Evolutionary conservation across 306 rosid genomes (phyloP).

Genomic region (Coriaria nepalensis): DNA sequence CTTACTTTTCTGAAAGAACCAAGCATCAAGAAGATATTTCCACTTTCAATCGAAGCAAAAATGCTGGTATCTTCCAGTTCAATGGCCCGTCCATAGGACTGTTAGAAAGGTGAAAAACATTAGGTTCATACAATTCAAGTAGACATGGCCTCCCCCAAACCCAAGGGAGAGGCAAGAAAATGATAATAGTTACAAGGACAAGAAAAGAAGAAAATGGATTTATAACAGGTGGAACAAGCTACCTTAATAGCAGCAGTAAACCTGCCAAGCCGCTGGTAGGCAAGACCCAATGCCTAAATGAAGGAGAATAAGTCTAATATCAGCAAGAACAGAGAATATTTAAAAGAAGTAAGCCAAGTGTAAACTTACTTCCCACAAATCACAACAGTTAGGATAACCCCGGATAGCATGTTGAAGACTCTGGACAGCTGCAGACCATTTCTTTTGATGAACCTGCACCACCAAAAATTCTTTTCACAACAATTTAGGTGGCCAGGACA

Average conservation of each 20-base stretch:
- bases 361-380: conserved; percentile 72
- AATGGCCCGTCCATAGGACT: conserved; percentile 82
- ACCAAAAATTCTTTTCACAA: too few relatives aligned
- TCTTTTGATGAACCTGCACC: conserved; percentile 45
- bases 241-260: conserved; percentile 91
- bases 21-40: conserved; percentile 60
- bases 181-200: background rate
- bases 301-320: background rate
- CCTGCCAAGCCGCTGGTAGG: conserved; percentile 84
- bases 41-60: conserved; percentile 77
- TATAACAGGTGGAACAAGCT: too few relatives aligned
- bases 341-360: too few relatives aligned
- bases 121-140: conserved; percentile 8
- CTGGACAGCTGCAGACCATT: conserved; percentile 72
- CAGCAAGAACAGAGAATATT: conserved; percentile 8
- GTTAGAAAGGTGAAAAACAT: conserved; percentile 19
- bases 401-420: conserved; percentile 87
- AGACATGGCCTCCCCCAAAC: background rate
- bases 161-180: conserved; percentile 8
- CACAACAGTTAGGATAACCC: conserved; percentile 64
- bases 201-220: background rate
- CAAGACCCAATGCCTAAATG: conserved; percentile 76
- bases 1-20: conserved; percentile 60
- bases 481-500: too few relatives aligned
- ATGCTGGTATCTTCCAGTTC: conserved; percentile 54